A percentile compares a stretch with the other conserved stretches of the same genome.
phyloP scores from a whole-genome alignment of 2,329 filamentous ascomycete genomes.

The Alternaria alternata region DNA sequence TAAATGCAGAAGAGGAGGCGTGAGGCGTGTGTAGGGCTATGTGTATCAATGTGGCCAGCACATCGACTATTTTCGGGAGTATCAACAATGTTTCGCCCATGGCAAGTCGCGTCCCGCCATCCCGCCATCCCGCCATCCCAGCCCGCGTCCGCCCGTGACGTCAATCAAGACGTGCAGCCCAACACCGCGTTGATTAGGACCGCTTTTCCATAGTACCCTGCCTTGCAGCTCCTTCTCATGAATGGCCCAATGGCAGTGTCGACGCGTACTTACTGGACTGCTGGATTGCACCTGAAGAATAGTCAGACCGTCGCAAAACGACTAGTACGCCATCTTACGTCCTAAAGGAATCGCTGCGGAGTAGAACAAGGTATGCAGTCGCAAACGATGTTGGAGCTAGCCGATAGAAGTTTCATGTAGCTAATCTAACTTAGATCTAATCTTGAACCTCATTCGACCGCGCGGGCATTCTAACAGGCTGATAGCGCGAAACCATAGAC shows the following conservation, averaged over 20 bases:
- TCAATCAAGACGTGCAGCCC: slow-evolving; percentile 19
- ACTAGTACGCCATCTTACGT: not conserved
- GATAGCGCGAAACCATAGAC: not conserved
- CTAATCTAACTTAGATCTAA: not conserved
- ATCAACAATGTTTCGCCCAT: slow-evolving; percentile 16
- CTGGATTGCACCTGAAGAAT: not conserved
- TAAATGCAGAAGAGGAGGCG: not conserved
- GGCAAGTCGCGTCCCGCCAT: slow-evolving; percentile 13
- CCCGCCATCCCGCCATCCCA: not conserved
- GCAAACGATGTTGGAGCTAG: not conserved
- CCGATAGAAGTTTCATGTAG: not conserved
- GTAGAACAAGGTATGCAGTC: not conserved
- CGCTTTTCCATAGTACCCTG: slow-evolving; percentile 3
- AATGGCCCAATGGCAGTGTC: not conserved
- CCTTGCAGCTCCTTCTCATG: not conserved
- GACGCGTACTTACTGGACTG: not conserved
- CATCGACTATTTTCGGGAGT: slow-evolving; percentile 7
- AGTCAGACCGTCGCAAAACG: not conserved
- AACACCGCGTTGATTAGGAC: slow-evolving; percentile 8
- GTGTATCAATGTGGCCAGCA: slow-evolving; percentile 17
- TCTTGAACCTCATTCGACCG: too few species aligned
- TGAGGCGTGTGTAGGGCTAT: not conserved
- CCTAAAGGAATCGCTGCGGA: not conserved
- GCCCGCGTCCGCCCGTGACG: slow-evolving; percentile 5
- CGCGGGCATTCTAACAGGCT: not conserved